These are phyloP conservation scores for Nitzschia putrida DNA, from an alignment of 108 stramenopile genomes.

Conservation along the genomic window DNA sequence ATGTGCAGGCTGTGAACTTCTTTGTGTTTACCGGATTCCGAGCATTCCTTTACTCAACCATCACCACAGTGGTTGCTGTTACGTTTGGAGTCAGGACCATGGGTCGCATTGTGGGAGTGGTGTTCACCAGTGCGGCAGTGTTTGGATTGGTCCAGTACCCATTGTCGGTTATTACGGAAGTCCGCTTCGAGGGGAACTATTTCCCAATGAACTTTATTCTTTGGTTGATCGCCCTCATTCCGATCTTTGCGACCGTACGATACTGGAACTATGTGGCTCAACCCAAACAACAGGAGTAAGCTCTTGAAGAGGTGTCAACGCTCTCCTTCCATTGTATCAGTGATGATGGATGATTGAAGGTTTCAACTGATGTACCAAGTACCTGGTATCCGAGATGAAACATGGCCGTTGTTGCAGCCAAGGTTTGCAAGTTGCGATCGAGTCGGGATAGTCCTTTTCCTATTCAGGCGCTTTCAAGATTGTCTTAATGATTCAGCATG, in stretches of 20 bases:
- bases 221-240: neutral
- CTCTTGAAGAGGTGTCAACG: too few relatives aligned
- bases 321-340: too few relatives aligned
- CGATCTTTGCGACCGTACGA: neutral
- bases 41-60: slow-evolving; percentile 19
- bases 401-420: too few relatives aligned
- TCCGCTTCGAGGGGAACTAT: slow-evolving; percentile 8
- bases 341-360: too few relatives aligned
- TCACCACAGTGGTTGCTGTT: slow-evolving; percentile 10
- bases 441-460: too few relatives aligned
- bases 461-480: too few relatives aligned
- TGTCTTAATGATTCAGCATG: too few relatives aligned
- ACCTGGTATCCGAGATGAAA: too few relatives aligned
- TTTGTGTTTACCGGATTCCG: slow-evolving; percentile 22
- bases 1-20: slow-evolving; percentile 8
- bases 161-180: slow-evolving; percentile 6
- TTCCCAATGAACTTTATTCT: slow-evolving; percentile 2
- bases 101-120: slow-evolving; percentile 20
- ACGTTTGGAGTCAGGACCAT: slow-evolving; percentile 25
- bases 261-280: neutral
- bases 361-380: too few relatives aligned
- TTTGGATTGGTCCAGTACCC: slow-evolving; percentile 16
- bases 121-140: slow-evolving; percentile 11
- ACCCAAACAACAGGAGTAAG: too few relatives aligned
- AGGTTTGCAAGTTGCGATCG: too few relatives aligned